phyloP scores from a whole-genome alignment of 306 rosid genomes.

The Sphenostylis stenocarpa region DNA sequence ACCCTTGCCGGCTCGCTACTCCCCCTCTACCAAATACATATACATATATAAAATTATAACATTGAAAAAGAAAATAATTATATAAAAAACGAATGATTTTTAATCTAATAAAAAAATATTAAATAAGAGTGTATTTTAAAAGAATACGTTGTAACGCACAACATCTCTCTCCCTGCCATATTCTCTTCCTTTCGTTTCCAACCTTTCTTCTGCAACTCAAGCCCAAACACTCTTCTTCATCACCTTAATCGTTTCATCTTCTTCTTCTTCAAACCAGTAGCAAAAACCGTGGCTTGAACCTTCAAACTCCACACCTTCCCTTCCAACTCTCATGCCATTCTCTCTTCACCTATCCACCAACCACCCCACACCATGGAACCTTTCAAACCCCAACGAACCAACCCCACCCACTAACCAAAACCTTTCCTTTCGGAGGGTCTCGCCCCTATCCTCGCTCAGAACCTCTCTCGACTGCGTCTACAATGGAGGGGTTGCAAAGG shows the following conservation, averaged over 20 bases:
- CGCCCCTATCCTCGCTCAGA: slow-evolving; percentile 46
- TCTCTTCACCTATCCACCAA: slow-evolving; percentile 43
- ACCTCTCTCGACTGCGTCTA: slow-evolving; percentile 53
- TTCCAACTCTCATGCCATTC: slow-evolving; percentile 62
- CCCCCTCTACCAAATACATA: not conserved
- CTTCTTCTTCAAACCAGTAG: not conserved
- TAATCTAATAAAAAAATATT: too few relatives aligned
- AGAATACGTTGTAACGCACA: not conserved
- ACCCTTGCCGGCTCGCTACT: not conserved
- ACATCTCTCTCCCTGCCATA: not conserved
- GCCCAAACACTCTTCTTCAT: not conserved
- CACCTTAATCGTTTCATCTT: too few relatives aligned
- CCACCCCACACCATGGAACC: slow-evolving; percentile 48
- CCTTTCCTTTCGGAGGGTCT: slow-evolving; percentile 25
- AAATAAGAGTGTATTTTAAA: too few relatives aligned
- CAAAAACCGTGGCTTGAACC: not conserved
- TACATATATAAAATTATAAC: too few relatives aligned
- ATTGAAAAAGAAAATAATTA: too few relatives aligned
- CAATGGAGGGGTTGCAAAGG: slow-evolving; percentile 46
- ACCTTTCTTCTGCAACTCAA: not conserved
- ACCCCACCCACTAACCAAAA: slow-evolving; percentile 26
- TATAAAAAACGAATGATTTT: too few relatives aligned
- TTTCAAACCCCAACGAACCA: slow-evolving; percentile 16
- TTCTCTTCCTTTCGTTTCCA: not conserved
- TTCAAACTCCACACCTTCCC: not conserved